Base-by-base conservation (phyloP, 176 grass and related monocot genomes). In the Triticum aestivum region DNA sequence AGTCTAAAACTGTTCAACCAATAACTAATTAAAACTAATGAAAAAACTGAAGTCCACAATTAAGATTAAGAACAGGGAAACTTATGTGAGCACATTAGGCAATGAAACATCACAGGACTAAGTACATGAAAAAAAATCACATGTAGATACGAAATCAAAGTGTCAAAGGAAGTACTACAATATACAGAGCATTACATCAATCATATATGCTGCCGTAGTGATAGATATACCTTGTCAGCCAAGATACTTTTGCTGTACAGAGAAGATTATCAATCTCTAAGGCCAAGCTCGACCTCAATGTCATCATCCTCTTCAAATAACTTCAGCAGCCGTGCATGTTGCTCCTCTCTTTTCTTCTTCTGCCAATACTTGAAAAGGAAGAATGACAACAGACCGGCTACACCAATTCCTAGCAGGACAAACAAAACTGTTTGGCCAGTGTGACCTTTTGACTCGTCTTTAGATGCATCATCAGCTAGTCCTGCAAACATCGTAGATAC, bases 281-380 rank as follows among this genome's bases (percentile, higher is more conserved):
- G 88, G 51, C 94, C 92, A 86, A 97, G 89, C 82, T 94, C 92
- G 72, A 92, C 80, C 76, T 97, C 94, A 69, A 97, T 89, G 52
- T 97, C 94, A 34, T 97, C 94, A 77, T 94, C 94, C 82, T 97
- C 94, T 83, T 97, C 92, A 58, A 97, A 97, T 30, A 97, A 90
- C 85, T 97, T 97, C 83, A 97, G 72, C 78, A 97, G 88, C 27
- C 94, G 85, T 75, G 94, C 92, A 61, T 97, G 94, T 61, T 97
- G 94, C 58, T 97, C 92, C 87, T 94, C 92, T 81, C 94, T 97
- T 82, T 97, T 97, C 94, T 94, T 97, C 86, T 94, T 97, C 64
- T 97, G 94, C 94, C 94, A 97, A 65, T 94, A 94, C 89, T 97
- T 97, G 89, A 94, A 97, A 82, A 97, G 86, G 76, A 90, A 84